Conservation (phyloP, 208 protist species). For the Blastocrithidia nonstop region DNA sequence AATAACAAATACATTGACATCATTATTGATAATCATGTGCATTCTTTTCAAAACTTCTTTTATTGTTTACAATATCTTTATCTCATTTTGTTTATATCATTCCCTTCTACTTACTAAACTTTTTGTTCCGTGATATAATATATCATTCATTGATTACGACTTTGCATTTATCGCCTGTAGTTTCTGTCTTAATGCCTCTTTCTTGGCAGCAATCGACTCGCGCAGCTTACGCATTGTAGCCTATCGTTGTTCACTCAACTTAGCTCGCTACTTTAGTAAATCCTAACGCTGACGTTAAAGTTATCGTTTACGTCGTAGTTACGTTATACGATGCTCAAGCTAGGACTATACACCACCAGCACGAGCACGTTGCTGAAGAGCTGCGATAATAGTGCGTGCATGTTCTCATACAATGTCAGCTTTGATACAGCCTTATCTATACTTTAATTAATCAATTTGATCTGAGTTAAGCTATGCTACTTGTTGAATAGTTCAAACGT, state of each 20-base stretch:
- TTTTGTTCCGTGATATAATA: no score
- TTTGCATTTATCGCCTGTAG: constrained; percentile 11
- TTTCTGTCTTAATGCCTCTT: constrained; percentile 50
- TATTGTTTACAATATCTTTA: no score
- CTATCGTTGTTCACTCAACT: constrained; percentile 41
- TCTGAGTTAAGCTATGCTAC: constrained; percentile 69
- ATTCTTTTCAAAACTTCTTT: no score
- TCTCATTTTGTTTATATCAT: no score
- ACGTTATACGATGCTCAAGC: constrained; percentile 62
- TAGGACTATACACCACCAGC: constrained; percentile 63
- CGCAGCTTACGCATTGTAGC: constrained; percentile 57
- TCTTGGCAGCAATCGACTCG: constrained; percentile 68
- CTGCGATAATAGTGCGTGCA: constrained; percentile 67
- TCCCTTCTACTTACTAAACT: no score
- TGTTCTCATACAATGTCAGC: constrained; percentile 84
- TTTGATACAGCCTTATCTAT: constrained; percentile 78
- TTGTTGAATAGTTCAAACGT: constrained; percentile 84
- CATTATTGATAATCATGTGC: no score
- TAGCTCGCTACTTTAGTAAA: constrained; percentile 33
- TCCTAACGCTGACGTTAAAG: constrained; percentile 62
- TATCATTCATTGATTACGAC: no score
- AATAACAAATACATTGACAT: no score
- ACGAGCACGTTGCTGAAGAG: constrained; percentile 43
- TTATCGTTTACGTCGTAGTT: constrained; percentile 76
- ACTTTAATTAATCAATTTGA: constrained; percentile 75